phyloP scores from a whole-genome alignment of 352 stramenopile species.

The Phytopythium mirpurense region DNA sequence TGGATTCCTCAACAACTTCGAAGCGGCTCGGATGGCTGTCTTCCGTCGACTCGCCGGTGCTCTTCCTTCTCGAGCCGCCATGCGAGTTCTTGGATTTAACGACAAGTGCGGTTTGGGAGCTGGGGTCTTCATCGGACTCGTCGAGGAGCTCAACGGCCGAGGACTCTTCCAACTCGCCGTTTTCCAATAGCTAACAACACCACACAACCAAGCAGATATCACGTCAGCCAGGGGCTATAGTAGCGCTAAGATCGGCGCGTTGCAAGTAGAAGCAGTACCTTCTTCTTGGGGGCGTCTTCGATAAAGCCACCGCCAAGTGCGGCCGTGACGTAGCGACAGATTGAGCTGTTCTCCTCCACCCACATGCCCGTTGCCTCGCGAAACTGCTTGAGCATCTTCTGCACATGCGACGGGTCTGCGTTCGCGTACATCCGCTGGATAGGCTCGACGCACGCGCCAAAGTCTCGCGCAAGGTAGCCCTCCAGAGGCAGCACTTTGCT shows the following conservation, averaged over 20 bases:
- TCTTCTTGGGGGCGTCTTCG: constrained; percentile 33
- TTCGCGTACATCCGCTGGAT: constrained; percentile 87
- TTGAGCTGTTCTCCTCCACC: constrained; percentile 82
- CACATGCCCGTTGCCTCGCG: constrained; percentile 77
- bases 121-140: constrained; percentile 7
- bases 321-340: constrained; percentile 71
- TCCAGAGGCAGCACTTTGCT: constrained; percentile 80
- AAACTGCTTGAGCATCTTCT: constrained; percentile 87
- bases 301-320: constrained; percentile 64
- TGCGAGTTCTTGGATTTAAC: constrained; percentile 5
- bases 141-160: constrained; percentile 40
- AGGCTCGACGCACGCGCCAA: constrained; percentile 75
- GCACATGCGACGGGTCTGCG: constrained; percentile 69
- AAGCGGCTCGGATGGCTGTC: constrained; percentile 16
- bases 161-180: constrained; percentile 23
- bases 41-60: not conserved
- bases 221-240: not conserved
- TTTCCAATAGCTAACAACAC: constrained; percentile 7
- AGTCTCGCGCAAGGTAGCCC: constrained; percentile 80
- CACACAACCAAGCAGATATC: not conserved
- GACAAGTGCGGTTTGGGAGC: constrained; percentile 4
- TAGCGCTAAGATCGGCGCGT: not conserved
- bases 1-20: constrained; percentile 30
- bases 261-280: constrained; percentile 6
- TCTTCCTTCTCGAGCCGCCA: not conserved